Percentiles rank a stretch among this genome's conserved stretches.
Conservation (phyloP, 371 early-diverging fungal species). For the Saksenaea vasiformis region DNA sequence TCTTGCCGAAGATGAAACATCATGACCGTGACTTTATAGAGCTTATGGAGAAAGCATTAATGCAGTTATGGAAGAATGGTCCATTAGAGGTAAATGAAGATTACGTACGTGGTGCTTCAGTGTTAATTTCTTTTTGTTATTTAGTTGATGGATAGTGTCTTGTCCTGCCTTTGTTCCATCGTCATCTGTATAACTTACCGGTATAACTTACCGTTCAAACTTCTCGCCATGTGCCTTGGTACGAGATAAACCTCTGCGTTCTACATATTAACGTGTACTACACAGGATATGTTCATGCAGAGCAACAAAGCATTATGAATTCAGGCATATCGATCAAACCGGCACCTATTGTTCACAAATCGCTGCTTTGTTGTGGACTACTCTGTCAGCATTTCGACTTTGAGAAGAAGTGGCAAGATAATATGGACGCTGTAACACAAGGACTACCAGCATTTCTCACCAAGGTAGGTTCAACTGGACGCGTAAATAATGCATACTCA, state of each 20-base stretch:
- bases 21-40: constrained; percentile 56
- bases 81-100: constrained; percentile 50
- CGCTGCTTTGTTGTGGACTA: constrained; percentile 64
- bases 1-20: constrained; percentile 59
- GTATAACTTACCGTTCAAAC: constrained; percentile 62
- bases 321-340: constrained; percentile 4
- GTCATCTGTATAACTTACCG: constrained; percentile 64
- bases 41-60: constrained; percentile 56
- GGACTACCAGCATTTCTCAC: constrained; percentile 15
- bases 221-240: constrained; percentile 61
- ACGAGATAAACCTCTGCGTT: constrained; percentile 2
- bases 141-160: constrained; percentile 63
- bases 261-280: background rate
- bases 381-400: constrained; percentile 80
- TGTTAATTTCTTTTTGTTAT: background rate
- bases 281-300: constrained; percentile 36
- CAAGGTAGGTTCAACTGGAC: constrained; percentile 10
- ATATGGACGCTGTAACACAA: constrained; percentile 25
- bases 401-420: constrained; percentile 54
- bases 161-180: constrained; percentile 76
- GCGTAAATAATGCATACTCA: background rate
- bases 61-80: constrained; percentile 57
- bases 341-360: constrained; percentile 17
- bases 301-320: constrained; percentile 25
- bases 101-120: background rate